phyloP scores from a whole-genome alignment of 257 asterid species.

The Cinchona pubescens region DNA sequence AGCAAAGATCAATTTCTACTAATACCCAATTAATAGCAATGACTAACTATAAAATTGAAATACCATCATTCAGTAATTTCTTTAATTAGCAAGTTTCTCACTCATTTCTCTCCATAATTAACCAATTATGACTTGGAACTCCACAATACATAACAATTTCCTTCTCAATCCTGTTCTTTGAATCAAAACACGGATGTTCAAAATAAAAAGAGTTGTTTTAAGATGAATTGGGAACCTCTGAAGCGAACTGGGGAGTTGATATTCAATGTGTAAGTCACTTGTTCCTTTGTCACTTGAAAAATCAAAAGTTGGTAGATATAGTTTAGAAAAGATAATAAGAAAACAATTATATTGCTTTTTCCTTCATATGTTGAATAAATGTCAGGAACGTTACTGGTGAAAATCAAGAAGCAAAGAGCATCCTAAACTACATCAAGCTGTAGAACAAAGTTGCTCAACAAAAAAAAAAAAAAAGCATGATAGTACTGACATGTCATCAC shows the following conservation, averaged over 20 bases:
- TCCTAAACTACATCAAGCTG: neutral
- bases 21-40: neutral
- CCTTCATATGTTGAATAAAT: neutral
- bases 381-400: neutral
- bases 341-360: neutral
- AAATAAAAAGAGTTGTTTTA: neutral
- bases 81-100: neutral
- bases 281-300: neutral
- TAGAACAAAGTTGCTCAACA: neutral
- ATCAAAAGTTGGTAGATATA: neutral
- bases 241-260: neutral
- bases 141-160: neutral
- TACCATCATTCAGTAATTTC: neutral
- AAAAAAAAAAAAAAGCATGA: neutral
- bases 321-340: neutral
- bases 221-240: neutral
- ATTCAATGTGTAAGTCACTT: neutral
- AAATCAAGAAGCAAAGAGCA: neutral
- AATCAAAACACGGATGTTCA: neutral
- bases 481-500: neutral
- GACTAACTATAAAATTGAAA: neutral
- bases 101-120: neutral
- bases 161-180: neutral
- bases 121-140: neutral
- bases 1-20: neutral